Evolutionary conservation across 345 rosid genomes (phyloP).

Genomic region (Acer yangbiense): DNA sequence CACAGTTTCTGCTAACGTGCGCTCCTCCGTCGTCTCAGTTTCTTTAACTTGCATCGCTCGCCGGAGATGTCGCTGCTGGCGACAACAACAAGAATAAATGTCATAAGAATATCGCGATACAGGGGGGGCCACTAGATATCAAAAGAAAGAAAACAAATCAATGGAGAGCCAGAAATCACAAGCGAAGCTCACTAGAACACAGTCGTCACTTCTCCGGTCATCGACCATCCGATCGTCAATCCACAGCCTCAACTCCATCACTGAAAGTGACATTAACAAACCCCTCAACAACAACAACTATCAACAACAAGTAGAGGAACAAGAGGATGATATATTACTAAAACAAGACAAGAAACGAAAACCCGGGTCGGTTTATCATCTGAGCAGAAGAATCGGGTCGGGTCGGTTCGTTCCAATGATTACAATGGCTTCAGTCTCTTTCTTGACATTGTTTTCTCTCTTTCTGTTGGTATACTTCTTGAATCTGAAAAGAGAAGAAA

Average conservation of each 20-base stretch:
- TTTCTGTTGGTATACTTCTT: constrained; percentile 51
- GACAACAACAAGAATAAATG: constrained; percentile 25
- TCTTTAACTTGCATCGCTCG: neutral
- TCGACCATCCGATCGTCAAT: constrained; percentile 84
- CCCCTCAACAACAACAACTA: constrained; percentile 12
- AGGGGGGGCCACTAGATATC: constrained; percentile 31
- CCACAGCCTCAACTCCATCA: constrained; percentile 74
- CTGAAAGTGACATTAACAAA: constrained; percentile 51
- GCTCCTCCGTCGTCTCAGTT: constrained; percentile 25
- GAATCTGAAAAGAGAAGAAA: constrained; percentile 56
- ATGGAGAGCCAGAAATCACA: constrained; percentile 73
- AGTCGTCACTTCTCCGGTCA: constrained; percentile 84
- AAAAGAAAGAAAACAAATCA: neutral
- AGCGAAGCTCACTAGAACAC: constrained; percentile 71
- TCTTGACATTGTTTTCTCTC: constrained; percentile 48
- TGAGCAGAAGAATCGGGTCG: constrained; percentile 45
- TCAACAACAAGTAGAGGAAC: constrained; percentile 13
- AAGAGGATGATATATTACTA: constrained; percentile 18
- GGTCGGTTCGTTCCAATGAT: constrained; percentile 56
- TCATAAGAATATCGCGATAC: constrained; percentile 56
- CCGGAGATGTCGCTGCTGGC: constrained; percentile 52
- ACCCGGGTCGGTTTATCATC: constrained; percentile 37
- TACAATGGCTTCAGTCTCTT: constrained; percentile 54
- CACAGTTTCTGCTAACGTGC: neutral
- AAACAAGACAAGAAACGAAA: constrained; percentile 27